Evolutionary conservation across 306 rosid species (phyloP).

Genomic region (Dicorynia guianensis): DNA sequence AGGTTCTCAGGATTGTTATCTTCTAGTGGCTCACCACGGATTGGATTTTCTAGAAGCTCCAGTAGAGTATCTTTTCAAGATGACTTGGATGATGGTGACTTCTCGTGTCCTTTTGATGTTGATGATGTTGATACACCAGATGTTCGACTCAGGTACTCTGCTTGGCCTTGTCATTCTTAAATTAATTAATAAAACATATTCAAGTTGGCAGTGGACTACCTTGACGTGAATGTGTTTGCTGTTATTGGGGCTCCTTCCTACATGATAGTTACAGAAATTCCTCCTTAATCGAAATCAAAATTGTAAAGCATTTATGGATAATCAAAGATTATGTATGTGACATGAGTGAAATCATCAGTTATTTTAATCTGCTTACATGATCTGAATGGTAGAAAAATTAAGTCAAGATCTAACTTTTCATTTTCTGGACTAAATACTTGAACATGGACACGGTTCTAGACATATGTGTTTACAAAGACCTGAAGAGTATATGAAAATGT

Average conservation of each 20-base stretch:
- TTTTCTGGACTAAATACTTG: background rate
- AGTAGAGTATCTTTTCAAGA: conserved; percentile 88
- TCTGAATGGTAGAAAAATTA: conserved; percentile 14
- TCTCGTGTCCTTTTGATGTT: conserved; percentile 79
- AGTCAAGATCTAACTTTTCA: too few species aligned
- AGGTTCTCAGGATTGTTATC: conserved; percentile 84
- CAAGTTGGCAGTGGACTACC: conserved; percentile 3
- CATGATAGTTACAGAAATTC: conserved; percentile 14
- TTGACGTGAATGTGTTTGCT: conserved; percentile 6
- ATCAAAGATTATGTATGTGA: conserved; percentile 5
- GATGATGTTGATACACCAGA: conserved; percentile 82
- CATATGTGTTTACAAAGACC: conserved; percentile 3
- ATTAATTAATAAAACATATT: conserved; percentile 25
- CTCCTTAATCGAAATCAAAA: conserved; percentile 1
- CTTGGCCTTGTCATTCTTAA: conserved; percentile 27
- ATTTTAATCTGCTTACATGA: conserved; percentile 32
- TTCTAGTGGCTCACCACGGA: conserved; percentile 83
- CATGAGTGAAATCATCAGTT: conserved; percentile 3
- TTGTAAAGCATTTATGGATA: conserved; percentile 16
- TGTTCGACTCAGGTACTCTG: conserved; percentile 64
- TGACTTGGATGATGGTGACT: conserved; percentile 77
- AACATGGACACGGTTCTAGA: conserved; percentile 29
- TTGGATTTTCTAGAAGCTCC: conserved; percentile 88
- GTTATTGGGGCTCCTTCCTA: conserved; percentile 28
- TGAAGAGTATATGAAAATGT: background rate